Evolutionary conservation across 2,329 filamentous ascomycete species (phyloP).

Genomic region (Stagonosporopsis vannaccii): DNA sequence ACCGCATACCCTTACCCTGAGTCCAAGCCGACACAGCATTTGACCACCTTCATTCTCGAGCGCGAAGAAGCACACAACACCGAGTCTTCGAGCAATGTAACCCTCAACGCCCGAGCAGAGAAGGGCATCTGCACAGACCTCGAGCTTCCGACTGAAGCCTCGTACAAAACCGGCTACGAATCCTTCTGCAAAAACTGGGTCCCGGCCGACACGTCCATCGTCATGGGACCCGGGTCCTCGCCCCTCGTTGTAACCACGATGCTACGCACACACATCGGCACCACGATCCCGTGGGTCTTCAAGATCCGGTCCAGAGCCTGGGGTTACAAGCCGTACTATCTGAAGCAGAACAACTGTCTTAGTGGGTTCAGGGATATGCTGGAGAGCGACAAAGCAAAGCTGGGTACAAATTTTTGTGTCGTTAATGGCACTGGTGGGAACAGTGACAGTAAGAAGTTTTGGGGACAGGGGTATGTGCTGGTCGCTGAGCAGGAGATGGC

Average conservation of each 20-base stretch:
- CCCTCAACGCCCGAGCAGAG: not conserved
- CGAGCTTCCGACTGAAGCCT: constrained; percentile 2
- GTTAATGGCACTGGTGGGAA: not conserved
- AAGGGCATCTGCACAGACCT: not conserved
- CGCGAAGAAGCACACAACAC: not conserved
- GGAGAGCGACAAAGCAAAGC: not conserved
- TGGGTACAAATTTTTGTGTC: not conserved
- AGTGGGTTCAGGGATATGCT: not conserved
- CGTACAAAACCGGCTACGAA: constrained; percentile 1
- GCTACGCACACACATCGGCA: not conserved
- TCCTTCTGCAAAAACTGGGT: not conserved
- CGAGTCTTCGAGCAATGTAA: not conserved
- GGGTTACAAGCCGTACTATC: not conserved
- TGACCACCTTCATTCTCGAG: not conserved
- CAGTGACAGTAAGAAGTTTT: not conserved
- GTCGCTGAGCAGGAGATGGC: not conserved
- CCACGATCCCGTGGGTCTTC: not conserved
- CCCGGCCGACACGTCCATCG: not conserved
- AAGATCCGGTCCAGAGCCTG: not conserved
- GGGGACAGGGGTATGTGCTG: not conserved
- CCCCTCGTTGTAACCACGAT: not conserved
- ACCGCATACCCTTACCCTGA: not conserved
- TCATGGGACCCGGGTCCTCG: not conserved
- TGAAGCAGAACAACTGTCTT: not conserved
- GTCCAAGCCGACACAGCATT: not conserved